Base-by-base conservation (phyloP, 768 basidiomycete species). In the Phaeotremella fagi region DNA sequence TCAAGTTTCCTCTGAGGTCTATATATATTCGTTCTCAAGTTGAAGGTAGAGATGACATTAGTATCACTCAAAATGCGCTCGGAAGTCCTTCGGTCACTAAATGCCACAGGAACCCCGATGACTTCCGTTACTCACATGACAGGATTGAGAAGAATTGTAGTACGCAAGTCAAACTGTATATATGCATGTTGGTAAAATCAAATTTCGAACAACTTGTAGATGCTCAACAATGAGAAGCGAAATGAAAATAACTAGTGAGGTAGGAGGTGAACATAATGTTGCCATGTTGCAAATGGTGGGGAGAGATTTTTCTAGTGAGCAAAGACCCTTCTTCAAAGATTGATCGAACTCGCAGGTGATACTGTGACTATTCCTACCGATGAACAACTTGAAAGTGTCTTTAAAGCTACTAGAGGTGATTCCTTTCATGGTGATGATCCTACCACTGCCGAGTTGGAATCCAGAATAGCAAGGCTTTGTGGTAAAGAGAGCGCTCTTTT, bases 401-500 rank as follows among this genome's bases (percentile, higher is more conserved):
- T 75, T 16, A 36, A 45, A 41, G 75, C 75, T 0, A 52, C 70
- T 7, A 52, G 75, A 45, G 76, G 76, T 16, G 76, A 77, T 54
- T 72, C 72, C 45, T 75, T 76, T 3, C 76, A 75, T 51, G 25
- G 53, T 1, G 78, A 78, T 54, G 78, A 79, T 63, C 57, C 66
- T 20, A 69, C 71, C 6, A 80, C 78, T 2, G 61, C 61, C 15
- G 70, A 67, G 23, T 55, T 80, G 23, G 77, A 80, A 60, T 63
- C 66, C 42, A 66, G 76, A 35, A 67, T 79, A 29, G 78, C 78
- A 5, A 66, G 70, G 59, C 65, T 78, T 26, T 68, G 75, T 1
- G 92, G 92, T 49, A 97, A 97, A 75, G 91, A 94, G 73, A 89
- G 88, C 1, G 89, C 81, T 1, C 74, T 97, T 43, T 98, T 94